Conservation (phyloP, 2,329 filamentous ascomycete genomes). For the Monilinia aucupariae region DNA sequence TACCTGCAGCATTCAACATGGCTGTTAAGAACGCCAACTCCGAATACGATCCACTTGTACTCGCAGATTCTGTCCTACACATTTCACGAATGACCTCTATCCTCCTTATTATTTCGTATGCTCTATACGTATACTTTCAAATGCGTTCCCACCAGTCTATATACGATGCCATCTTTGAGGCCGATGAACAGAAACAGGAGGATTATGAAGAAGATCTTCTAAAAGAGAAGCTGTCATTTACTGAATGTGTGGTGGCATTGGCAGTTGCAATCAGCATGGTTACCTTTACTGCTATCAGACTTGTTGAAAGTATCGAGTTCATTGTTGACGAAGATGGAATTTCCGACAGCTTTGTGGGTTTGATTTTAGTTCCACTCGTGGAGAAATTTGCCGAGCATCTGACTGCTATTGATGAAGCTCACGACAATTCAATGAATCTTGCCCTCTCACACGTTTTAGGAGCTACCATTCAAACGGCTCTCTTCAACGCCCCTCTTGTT, state of each 20-base stretch:
- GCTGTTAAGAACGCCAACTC: constrained; percentile 33
- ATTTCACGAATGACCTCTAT: constrained; percentile 68
- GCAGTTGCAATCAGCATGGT: constrained; percentile 61
- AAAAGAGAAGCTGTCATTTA: constrained; percentile 67
- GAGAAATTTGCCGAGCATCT: constrained; percentile 85
- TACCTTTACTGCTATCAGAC: constrained; percentile 64
- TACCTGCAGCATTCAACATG: constrained; percentile 44
- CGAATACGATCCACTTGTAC: constrained; percentile 33
- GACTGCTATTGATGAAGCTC: constrained; percentile 79
- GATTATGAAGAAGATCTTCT: constrained; percentile 55
- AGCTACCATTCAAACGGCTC: constrained; percentile 80
- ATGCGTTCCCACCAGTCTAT: constrained; percentile 69
- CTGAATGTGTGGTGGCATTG: constrained; percentile 64
- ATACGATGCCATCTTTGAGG: constrained; percentile 66
- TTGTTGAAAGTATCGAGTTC: constrained; percentile 66
- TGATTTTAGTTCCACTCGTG: constrained; percentile 75
- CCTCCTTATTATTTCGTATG: constrained; percentile 64
- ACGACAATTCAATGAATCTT: constrained; percentile 62
- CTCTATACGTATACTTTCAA: constrained; percentile 66
- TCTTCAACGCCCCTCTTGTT: constrained; percentile 79
- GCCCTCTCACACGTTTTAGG: constrained; percentile 41
- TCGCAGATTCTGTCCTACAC: constrained; percentile 50
- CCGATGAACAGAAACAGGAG: constrained; percentile 62
- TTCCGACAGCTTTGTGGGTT: constrained; percentile 56
- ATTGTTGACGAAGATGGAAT: constrained; percentile 49